These are phyloP conservation scores for Dothidotthia symphoricarpi DNA, from an alignment of 2,329 filamentous ascomycete genomes.

Conservation along the genomic window DNA sequence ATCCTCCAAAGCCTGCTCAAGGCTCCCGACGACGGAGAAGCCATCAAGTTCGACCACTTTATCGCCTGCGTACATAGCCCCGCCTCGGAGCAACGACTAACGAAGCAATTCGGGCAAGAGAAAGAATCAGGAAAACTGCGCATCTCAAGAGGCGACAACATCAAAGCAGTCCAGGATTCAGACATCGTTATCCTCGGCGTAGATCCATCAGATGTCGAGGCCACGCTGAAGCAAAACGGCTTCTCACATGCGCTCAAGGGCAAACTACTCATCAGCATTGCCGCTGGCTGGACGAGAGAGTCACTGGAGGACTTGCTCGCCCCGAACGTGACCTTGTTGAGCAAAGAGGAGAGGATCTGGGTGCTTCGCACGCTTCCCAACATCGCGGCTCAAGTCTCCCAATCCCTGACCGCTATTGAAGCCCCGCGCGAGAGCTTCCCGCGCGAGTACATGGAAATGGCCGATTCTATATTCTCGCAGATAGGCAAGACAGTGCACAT, in stretches of 20 bases:
- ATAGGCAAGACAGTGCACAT: slow-evolving; percentile 26
- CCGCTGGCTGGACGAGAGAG: slow-evolving; percentile 50
- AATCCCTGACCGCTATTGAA: slow-evolving; percentile 43
- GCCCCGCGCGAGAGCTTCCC: slow-evolving; percentile 20
- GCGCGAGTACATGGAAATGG: slow-evolving; percentile 12
- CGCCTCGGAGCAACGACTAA: slow-evolving; percentile 38
- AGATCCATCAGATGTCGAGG: slow-evolving; percentile 48
- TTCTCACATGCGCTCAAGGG: slow-evolving; percentile 42
- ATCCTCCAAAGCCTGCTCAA: slow-evolving; percentile 40
- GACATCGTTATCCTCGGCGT: slow-evolving; percentile 50
- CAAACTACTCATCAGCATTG: slow-evolving; percentile 54
- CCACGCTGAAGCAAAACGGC: slow-evolving; percentile 40
- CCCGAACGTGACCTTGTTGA: not conserved
- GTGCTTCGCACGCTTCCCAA: slow-evolving; percentile 48
- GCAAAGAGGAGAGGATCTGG: slow-evolving; percentile 14
- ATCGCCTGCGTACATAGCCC: slow-evolving; percentile 47
- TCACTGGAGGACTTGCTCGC: slow-evolving; percentile 42
- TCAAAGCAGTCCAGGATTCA: slow-evolving; percentile 37
- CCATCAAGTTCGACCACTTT: slow-evolving; percentile 33
- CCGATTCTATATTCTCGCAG: slow-evolving; percentile 23
- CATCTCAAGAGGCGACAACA: slow-evolving; percentile 38
- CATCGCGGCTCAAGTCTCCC: slow-evolving; percentile 46
- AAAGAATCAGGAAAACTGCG: slow-evolving; percentile 28
- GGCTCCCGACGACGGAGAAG: slow-evolving; percentile 7
- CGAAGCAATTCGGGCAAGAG: slow-evolving; percentile 32